Evolutionary conservation across 2,329 filamentous ascomycete species (phyloP).

Genomic region (Ceratocystis smalleyi): DNA sequence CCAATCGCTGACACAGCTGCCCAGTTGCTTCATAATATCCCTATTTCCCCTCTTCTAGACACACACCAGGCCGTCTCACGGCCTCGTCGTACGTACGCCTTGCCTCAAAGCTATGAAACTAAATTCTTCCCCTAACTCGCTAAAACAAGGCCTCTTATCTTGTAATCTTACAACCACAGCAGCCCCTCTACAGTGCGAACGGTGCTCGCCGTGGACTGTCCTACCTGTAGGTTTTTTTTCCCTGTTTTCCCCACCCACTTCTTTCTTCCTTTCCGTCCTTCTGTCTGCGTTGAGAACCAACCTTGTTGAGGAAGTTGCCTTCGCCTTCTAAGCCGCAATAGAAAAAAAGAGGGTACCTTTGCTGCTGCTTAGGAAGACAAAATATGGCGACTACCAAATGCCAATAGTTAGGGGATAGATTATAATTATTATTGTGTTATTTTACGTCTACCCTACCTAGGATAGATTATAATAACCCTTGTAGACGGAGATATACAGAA

Average conservation of each 20-base stretch:
- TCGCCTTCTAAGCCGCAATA: background rate
- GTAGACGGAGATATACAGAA: too few species aligned
- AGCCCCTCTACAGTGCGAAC: background rate
- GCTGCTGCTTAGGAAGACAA: background rate
- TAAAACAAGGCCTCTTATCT: too few species aligned
- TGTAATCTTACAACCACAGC: background rate
- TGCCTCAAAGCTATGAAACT: background rate
- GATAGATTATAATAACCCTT: too few species aligned
- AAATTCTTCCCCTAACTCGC: background rate
- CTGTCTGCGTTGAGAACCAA: background rate
- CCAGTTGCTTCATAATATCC: too few species aligned
- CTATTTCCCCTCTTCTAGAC: background rate
- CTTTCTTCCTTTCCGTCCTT: background rate
- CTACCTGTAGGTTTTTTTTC: background rate
- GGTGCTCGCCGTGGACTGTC: background rate
- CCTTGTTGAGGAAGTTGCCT: background rate
- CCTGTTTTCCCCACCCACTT: background rate
- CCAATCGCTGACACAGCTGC: too few species aligned
- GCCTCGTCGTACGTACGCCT: background rate
- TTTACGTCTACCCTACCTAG: too few species aligned
- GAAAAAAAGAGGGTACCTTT: background rate
- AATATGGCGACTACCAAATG: too few species aligned
- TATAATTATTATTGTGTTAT: too few species aligned
- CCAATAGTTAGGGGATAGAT: too few species aligned
- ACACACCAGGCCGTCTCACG: background rate